These are phyloP conservation scores for Ceratocystis harringtonii DNA, from an alignment of 2,329 filamentous ascomycete species.

Conservation along the genomic window DNA sequence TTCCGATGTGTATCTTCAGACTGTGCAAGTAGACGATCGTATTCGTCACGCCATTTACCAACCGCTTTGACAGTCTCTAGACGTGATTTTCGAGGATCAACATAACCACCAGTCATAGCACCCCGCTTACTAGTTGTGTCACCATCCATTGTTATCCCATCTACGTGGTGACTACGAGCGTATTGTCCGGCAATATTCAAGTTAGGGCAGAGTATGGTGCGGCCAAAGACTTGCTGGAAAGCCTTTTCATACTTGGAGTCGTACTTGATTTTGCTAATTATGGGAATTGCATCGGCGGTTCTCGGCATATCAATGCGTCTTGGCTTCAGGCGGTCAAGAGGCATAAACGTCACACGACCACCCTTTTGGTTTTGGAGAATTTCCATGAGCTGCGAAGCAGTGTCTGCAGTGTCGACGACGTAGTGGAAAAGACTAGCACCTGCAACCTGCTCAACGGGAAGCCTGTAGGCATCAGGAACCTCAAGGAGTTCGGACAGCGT, in stretches of 20 bases:
- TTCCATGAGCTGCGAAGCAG: slow-evolving; percentile 67
- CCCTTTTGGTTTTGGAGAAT: slow-evolving; percentile 63
- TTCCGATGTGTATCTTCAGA: slow-evolving; percentile 51
- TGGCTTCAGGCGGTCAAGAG: slow-evolving; percentile 64
- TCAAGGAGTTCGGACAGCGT: slow-evolving; percentile 86
- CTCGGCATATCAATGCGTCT: slow-evolving; percentile 63
- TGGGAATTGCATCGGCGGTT: slow-evolving; percentile 71
- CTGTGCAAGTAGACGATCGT: slow-evolving; percentile 50
- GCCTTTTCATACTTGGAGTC: slow-evolving; percentile 65
- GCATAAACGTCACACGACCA: slow-evolving; percentile 88
- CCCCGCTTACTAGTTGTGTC: slow-evolving; percentile 91
- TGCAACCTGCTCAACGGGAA: slow-evolving; percentile 83
- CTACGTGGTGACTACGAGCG: slow-evolving; percentile 77
- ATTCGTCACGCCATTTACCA: slow-evolving; percentile 58
- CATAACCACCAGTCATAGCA: slow-evolving; percentile 86
- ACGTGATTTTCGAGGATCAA: slow-evolving; percentile 72
- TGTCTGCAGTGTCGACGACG: slow-evolving; percentile 81
- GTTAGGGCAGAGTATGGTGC: slow-evolving; percentile 85
- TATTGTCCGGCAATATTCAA: slow-evolving; percentile 79
- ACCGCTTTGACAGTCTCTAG: slow-evolving; percentile 70
- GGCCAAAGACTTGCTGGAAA: slow-evolving; percentile 89
- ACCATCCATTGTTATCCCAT: slow-evolving; percentile 86
- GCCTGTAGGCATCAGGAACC: slow-evolving; percentile 68
- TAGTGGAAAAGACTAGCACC: slow-evolving; percentile 91
- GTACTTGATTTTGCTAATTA: slow-evolving; percentile 72